Evolutionary conservation across 306 rosid species (phyloP).

Genomic region (Cicer judaicum): DNA sequence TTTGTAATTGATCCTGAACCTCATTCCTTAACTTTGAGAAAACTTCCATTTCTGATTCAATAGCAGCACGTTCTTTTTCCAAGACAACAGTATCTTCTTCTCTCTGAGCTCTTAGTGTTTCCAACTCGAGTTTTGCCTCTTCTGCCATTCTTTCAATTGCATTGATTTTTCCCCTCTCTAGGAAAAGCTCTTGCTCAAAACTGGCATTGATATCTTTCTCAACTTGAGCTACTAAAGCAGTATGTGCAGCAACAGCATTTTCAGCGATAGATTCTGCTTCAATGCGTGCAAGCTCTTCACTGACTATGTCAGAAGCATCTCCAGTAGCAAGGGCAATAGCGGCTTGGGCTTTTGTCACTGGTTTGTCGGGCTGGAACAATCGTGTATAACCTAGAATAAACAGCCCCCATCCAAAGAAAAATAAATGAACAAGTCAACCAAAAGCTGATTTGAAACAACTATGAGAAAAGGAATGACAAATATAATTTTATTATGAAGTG

Average conservation of each 20-base stretch:
- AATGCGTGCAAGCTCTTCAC: slow-evolving; percentile 96
- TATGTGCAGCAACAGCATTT: slow-evolving; percentile 92
- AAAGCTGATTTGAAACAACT: slow-evolving; percentile 22
- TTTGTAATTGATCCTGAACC: slow-evolving; percentile 86
- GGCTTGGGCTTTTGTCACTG: slow-evolving; percentile 97
- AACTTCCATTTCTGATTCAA: slow-evolving; percentile 93
- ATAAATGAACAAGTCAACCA: slow-evolving; percentile 4
- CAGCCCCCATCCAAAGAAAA: slow-evolving; percentile 24
- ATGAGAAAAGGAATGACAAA: slow-evolving; percentile 7
- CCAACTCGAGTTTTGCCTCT: slow-evolving; percentile 81
- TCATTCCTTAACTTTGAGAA: slow-evolving; percentile 75
- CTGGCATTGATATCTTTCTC: slow-evolving; percentile 87
- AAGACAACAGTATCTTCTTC: slow-evolving; percentile 66
- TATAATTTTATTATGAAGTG: slow-evolving; percentile 16
- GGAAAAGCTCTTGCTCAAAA: slow-evolving; percentile 76
- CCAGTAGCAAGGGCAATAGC: slow-evolving; percentile 97
- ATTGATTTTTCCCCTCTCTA: slow-evolving; percentile 82
- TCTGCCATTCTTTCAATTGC: slow-evolving; percentile 92
- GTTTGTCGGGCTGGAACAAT: slow-evolving; percentile 90
- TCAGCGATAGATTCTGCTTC: slow-evolving; percentile 97
- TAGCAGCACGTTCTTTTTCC: slow-evolving; percentile 73
- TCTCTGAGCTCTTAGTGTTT: slow-evolving; percentile 74
- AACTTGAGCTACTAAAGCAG: slow-evolving; percentile 91
- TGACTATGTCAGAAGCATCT: slow-evolving; percentile 86
- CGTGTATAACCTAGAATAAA: slow-evolving; percentile 78